Evolutionary conservation across 768 basidiomycete genomes (phyloP).

Genomic region (Mycena venus): DNA sequence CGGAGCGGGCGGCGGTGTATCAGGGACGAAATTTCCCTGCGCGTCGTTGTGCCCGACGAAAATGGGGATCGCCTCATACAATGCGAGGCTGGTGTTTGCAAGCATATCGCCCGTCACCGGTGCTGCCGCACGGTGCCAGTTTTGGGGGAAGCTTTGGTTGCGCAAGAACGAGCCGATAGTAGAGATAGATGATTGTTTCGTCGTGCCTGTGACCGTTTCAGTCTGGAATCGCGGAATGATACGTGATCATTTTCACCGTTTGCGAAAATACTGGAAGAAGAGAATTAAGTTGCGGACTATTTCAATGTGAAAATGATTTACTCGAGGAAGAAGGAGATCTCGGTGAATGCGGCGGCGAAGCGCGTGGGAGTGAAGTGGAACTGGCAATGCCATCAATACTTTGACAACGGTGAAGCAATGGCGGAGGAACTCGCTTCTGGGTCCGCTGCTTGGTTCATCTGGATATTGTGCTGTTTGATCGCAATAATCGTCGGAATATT

Average conservation of each 20-base stretch:
- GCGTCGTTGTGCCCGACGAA: slow-evolving; percentile 13
- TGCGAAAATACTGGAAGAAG: slow-evolving; percentile 18
- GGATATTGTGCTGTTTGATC: slow-evolving; percentile 26
- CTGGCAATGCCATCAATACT: slow-evolving; percentile 1
- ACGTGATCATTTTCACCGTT: slow-evolving; percentile 13
- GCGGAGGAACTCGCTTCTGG: slow-evolving; percentile 10
- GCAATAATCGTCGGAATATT: slow-evolving; percentile 26
- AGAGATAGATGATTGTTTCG: slow-evolving; percentile 23
- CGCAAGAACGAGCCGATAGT: slow-evolving; percentile 30
- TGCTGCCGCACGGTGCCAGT: slow-evolving; percentile 22
- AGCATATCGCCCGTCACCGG: slow-evolving; percentile 18
- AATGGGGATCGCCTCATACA: not conserved
- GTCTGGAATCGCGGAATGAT: not conserved
- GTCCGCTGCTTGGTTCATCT: slow-evolving; percentile 26
- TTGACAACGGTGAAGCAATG: not conserved
- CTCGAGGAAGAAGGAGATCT: slow-evolving; percentile 3
- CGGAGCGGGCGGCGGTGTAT: slow-evolving; percentile 18
- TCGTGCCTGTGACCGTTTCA: slow-evolving; percentile 16
- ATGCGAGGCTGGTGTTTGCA: not conserved
- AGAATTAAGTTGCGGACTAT: slow-evolving; percentile 1
- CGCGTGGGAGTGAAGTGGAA: slow-evolving; percentile 18
- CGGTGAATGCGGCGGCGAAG: slow-evolving; percentile 7
- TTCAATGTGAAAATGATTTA: slow-evolving; percentile 14
- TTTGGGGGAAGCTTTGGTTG: slow-evolving; percentile 25
- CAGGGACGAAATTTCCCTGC: slow-evolving; percentile 16